Evolutionary conservation across 768 basidiomycete genomes (phyloP).

Genomic region (Lentinula aciculospora): DNA sequence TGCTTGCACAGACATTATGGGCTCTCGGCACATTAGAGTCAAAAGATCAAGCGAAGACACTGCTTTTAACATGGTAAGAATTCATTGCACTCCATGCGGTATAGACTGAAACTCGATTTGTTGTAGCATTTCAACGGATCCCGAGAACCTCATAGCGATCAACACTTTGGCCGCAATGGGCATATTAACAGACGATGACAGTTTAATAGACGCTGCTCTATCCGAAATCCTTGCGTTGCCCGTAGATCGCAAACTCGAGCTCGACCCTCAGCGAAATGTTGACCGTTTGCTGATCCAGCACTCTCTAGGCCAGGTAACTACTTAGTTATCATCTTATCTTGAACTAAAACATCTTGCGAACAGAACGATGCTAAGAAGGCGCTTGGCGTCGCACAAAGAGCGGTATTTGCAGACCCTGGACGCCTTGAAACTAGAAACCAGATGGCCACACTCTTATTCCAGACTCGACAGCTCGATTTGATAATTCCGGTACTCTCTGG

Average conservation of each 20-base stretch:
- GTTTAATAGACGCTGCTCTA: conserved; percentile 79
- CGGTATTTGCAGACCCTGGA: conserved; percentile 52
- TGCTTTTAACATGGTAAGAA: conserved; percentile 76
- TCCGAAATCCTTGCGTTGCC: conserved; percentile 74
- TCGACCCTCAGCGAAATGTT: conserved; percentile 69
- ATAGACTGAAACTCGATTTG: not conserved
- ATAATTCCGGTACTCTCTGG: conserved; percentile 44
- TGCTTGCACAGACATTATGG: conserved; percentile 89
- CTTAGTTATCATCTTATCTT: not conserved
- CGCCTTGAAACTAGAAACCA: conserved; percentile 40
- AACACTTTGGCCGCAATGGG: conserved; percentile 88
- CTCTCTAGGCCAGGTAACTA: conserved; percentile 62
- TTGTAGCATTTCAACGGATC: conserved; percentile 67
- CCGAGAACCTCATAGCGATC: conserved; percentile 76
- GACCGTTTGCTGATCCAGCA: conserved; percentile 69
- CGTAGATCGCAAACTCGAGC: conserved; percentile 51
- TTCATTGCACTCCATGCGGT: not conserved
- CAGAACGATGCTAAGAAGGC: conserved; percentile 50
- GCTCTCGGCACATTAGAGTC: conserved; percentile 70
- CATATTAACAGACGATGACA: conserved; percentile 71
- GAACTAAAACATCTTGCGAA: not conserved
- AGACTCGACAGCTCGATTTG: conserved; percentile 31
- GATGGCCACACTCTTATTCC: conserved; percentile 52
- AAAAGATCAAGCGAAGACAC: conserved; percentile 69
- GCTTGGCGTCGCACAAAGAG: conserved; percentile 47